Percentiles rank a stretch among this genome's conserved stretches.
phyloP scores from a whole-genome alignment of 257 asterid species.

The Leptodermis oblonga region DNA sequence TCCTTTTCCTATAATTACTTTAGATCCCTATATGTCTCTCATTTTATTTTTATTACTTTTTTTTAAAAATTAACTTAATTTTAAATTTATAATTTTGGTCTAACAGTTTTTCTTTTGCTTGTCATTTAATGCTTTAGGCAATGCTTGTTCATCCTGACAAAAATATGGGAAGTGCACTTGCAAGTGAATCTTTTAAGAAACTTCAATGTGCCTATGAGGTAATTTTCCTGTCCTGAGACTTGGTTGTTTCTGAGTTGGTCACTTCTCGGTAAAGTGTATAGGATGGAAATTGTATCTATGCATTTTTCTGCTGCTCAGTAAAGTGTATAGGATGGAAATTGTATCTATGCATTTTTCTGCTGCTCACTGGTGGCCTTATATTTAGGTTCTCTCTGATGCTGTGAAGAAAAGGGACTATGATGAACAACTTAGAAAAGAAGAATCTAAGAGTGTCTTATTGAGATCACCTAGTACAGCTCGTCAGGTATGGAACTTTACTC shows the following conservation, averaged over 20 bases:
- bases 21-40: not conserved
- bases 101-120: not conserved
- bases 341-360: conserved; percentile 15
- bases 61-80: too few species aligned
- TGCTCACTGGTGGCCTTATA: conserved; percentile 26
- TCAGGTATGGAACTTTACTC: conserved; percentile 43
- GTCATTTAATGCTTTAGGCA: conserved; percentile 49
- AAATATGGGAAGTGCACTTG: conserved; percentile 87
- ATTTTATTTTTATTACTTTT: too few species aligned
- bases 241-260: not conserved
- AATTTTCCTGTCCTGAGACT: conserved; percentile 13
- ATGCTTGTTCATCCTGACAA: conserved; percentile 99
- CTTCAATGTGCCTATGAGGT: conserved; percentile 99
- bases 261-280: conserved; percentile 14
- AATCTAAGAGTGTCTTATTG: conserved; percentile 68
- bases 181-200: conserved; percentile 96
- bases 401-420: conserved; percentile 94
- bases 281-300: conserved; percentile 16
- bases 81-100: not conserved
- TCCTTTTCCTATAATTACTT: not conserved
- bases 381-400: conserved; percentile 88
- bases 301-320: conserved; percentile 24
- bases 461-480: conserved; percentile 75
- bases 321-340: conserved; percentile 21
- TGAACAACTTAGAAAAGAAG: conserved; percentile 88